Conservation (phyloP, 2,329 filamentous ascomycete species). For the Sclerotinia sclerotiorum region DNA sequence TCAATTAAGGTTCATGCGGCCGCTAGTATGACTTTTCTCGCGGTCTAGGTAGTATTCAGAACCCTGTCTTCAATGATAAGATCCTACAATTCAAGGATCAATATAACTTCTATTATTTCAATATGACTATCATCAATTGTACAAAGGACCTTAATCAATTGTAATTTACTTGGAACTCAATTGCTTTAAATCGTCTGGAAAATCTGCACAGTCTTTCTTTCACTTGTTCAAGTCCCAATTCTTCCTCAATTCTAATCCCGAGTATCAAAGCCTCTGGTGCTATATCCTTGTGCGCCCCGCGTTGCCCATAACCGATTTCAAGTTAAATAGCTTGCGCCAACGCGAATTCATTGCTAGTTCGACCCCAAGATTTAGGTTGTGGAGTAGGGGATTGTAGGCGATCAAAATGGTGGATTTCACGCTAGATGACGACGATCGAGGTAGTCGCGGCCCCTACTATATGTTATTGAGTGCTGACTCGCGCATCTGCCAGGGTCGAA, state of each 20-base stretch:
- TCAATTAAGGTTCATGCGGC: not conserved
- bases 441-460: slow-evolving; percentile 26
- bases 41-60: not conserved
- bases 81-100: not conserved
- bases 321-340: slow-evolving; percentile 6
- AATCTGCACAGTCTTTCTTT: too few species aligned
- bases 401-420: slow-evolving; percentile 37
- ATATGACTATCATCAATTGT: slow-evolving; percentile 13
- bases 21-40: not conserved
- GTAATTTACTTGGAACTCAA: not conserved
- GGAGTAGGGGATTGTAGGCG: slow-evolving; percentile 19
- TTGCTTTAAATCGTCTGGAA: not conserved
- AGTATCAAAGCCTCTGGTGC: not conserved
- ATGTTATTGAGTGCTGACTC: not conserved
- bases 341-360: slow-evolving; percentile 1
- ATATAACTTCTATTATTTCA: not conserved
- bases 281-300: slow-evolving; percentile 17
- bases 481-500: slow-evolving; percentile 41
- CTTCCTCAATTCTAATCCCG: not conserved
- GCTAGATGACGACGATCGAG: slow-evolving; percentile 40
- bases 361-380: not conserved
- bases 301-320: not conserved
- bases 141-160: not conserved
- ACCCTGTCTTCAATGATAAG: slow-evolving; percentile 2
- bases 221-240: not conserved